A percentile compares a stretch with the other conserved stretches of the same genome.
phyloP scores from a whole-genome alignment of 805 yeast genomes.

The Scheffersomyces stipitis region DNA sequence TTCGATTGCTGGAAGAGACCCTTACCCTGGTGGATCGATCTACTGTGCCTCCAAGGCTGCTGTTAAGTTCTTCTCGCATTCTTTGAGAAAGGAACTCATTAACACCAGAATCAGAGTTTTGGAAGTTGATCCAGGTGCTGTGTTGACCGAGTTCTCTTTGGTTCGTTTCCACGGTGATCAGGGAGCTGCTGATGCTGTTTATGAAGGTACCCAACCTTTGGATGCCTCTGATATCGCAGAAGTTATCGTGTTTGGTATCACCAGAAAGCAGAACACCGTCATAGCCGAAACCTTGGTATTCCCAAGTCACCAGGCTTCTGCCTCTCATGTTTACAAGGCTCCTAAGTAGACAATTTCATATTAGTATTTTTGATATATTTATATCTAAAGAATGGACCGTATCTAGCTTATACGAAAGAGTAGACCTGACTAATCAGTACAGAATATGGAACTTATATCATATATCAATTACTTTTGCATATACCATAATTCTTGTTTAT shows the following conservation, averaged over 20 bases:
- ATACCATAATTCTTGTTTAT: no score
- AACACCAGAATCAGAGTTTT: slow-evolving; percentile 68
- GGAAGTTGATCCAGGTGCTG: slow-evolving; percentile 78
- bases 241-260: slow-evolving; percentile 60
- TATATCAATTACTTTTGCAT: no score
- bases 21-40: slow-evolving; percentile 76
- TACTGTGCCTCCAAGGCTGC: slow-evolving; percentile 78
- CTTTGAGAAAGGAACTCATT: slow-evolving; percentile 72
- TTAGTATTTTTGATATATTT: no score
- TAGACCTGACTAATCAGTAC: no score
- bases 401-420: no score
- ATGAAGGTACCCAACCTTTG: slow-evolving; percentile 67
- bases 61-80: slow-evolving; percentile 67
- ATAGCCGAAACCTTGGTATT: slow-evolving; percentile 81
- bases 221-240: slow-evolving; percentile 76
- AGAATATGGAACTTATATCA: no score
- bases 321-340: slow-evolving; percentile 54
- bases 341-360: no score
- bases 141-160: slow-evolving; percentile 73
- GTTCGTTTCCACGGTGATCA: slow-evolving; percentile 65
- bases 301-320: slow-evolving; percentile 85
- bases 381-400: no score
- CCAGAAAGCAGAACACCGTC: slow-evolving; percentile 71
- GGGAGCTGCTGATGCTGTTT: slow-evolving; percentile 60
- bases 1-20: slow-evolving; percentile 76